These are phyloP conservation scores for Teratosphaeria epicoccoides DNA, from an alignment of 2,329 filamentous ascomycete species.

Conservation along the genomic window DNA sequence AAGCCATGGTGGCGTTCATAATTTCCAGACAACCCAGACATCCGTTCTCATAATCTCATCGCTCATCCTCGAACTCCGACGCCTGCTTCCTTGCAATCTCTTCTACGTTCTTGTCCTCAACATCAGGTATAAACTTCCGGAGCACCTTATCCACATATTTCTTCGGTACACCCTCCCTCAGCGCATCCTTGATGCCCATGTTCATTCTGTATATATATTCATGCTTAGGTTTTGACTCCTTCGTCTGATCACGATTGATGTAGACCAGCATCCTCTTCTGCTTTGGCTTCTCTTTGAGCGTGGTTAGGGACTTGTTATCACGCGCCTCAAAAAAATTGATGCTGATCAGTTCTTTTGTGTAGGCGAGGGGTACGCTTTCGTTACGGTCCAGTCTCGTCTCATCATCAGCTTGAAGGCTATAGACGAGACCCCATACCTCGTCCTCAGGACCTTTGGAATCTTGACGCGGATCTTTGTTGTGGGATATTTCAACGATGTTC, in stretches of 20 bases:
- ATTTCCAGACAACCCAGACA: background rate
- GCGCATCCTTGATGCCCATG: slow-evolving; percentile 49
- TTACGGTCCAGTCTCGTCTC: slow-evolving; percentile 44
- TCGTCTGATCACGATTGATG: slow-evolving; percentile 39
- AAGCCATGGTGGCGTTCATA: background rate
- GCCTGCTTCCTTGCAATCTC: slow-evolving; percentile 30
- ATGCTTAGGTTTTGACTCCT: slow-evolving; percentile 33
- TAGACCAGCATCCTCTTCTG: slow-evolving; percentile 45
- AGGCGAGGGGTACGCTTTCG: slow-evolving; percentile 54
- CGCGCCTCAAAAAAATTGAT: slow-evolving; percentile 34
- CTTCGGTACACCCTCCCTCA: slow-evolving; percentile 42
- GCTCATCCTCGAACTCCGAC: slow-evolving; percentile 14
- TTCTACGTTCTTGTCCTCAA: slow-evolving; percentile 16
- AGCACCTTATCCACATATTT: slow-evolving; percentile 46
- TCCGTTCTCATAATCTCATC: background rate
- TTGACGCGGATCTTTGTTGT: background rate
- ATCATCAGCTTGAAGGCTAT: slow-evolving; percentile 41
- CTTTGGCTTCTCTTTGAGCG: slow-evolving; percentile 15
- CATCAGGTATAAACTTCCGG: slow-evolving; percentile 39
- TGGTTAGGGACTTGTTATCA: slow-evolving; percentile 11
- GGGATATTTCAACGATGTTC: slow-evolving; percentile 44
- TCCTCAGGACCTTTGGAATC: slow-evolving; percentile 13
- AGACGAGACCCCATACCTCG: slow-evolving; percentile 50
- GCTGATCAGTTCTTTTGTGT: slow-evolving; percentile 43
- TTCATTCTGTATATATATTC: slow-evolving; percentile 59